Conservation (phyloP, 2,329 filamentous ascomycete genomes). For the Meredithiella fracta region DNA sequence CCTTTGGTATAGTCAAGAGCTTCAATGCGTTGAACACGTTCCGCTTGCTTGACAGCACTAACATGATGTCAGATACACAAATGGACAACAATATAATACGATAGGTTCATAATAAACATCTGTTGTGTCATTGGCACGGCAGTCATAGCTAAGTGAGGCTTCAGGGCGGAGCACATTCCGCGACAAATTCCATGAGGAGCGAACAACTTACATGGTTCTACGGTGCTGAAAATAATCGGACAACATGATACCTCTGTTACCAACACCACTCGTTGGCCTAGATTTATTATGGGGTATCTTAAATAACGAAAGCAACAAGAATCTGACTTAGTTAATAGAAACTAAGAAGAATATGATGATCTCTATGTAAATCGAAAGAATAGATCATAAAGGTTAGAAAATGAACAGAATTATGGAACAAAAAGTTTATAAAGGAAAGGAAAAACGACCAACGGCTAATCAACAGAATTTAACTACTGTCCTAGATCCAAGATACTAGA, state of each 20-base stretch:
- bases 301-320: no score
- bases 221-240: slow-evolving; percentile 13
- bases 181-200: background rate
- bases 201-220: slow-evolving; percentile 24
- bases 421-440: background rate
- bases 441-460: background rate
- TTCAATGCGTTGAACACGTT: slow-evolving; percentile 54
- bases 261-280: background rate
- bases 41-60: slow-evolving; percentile 49
- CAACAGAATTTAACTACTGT: background rate
- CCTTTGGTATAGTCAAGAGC: slow-evolving; percentile 39
- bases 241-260: slow-evolving; percentile 3
- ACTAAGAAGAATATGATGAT: no score
- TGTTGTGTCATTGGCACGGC: no score
- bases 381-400: background rate
- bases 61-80: no score
- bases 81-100: no score
- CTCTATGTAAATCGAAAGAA: no score
- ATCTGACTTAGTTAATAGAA: no score
- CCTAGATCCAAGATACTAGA: no score
- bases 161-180: no score
- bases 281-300: background rate
- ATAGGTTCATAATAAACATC: no score
- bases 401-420: background rate
- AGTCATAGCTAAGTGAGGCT: no score